Evolutionary conservation across 495 filamentous ascomycete genomes (phyloP).

Genomic region (Amniculicola lignicola): DNA sequence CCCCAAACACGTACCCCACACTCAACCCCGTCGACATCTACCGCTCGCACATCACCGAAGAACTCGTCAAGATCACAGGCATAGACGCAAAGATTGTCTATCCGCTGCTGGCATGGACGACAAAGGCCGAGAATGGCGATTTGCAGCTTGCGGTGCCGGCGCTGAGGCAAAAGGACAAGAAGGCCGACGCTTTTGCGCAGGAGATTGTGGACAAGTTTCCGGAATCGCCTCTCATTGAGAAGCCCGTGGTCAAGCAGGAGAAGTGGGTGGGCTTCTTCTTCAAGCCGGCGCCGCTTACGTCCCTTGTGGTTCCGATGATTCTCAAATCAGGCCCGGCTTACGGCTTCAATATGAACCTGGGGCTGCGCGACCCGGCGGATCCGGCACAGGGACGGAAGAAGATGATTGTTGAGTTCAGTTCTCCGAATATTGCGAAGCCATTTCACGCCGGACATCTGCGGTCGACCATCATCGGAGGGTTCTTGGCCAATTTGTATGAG

Average conservation of each 20-base stretch:
- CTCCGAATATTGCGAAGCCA: slow-evolving; percentile 72
- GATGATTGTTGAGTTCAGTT: slow-evolving; percentile 65
- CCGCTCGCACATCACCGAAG: slow-evolving; percentile 73
- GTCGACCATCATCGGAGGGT: slow-evolving; percentile 74
- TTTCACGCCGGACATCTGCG: slow-evolving; percentile 72
- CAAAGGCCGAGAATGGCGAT: slow-evolving; percentile 84
- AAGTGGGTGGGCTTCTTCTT: slow-evolving; percentile 82
- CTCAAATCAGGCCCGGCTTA: slow-evolving; percentile 41
- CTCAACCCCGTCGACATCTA: slow-evolving; percentile 87
- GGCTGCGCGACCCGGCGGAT: slow-evolving; percentile 36
- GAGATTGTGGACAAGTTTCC: slow-evolving; percentile 46
- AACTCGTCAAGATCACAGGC: slow-evolving; percentile 64
- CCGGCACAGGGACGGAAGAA: slow-evolving; percentile 42
- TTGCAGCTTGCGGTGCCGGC: slow-evolving; percentile 75
- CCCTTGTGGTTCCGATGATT: slow-evolving; percentile 47
- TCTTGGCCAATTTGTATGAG: slow-evolving; percentile 65
- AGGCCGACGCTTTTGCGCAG: slow-evolving; percentile 45
- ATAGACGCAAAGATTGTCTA: slow-evolving; percentile 76
- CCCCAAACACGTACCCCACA: slow-evolving; percentile 52
- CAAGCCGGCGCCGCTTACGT: slow-evolving; percentile 44
- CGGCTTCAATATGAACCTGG: slow-evolving; percentile 43
- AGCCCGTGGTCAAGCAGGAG: slow-evolving; percentile 49
- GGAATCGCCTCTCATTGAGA: slow-evolving; percentile 69
- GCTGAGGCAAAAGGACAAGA: slow-evolving; percentile 64
- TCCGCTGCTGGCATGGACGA: slow-evolving; percentile 74